A percentile compares a stretch with the other conserved stretches of the same genome.
Conservation (phyloP, 2,329 filamentous ascomycete species). For the Penicillium occitanis region DNA sequence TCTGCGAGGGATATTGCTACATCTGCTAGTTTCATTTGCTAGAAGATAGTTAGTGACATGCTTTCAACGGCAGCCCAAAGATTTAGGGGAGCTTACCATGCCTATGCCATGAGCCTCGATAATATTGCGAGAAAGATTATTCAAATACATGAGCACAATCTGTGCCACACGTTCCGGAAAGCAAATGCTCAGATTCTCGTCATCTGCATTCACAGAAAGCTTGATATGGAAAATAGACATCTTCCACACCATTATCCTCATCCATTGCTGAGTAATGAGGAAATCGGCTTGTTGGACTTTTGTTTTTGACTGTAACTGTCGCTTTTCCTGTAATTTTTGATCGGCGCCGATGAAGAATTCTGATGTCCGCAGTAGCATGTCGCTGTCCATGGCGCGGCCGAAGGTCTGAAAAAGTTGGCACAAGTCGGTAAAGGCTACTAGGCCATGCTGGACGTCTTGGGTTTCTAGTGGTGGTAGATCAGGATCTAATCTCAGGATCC, state of each 20-base stretch:
- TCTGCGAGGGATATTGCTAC: conserved; percentile 21
- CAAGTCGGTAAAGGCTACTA: conserved; percentile 19
- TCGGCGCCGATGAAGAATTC: conserved; percentile 18
- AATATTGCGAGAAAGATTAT: conserved; percentile 20
- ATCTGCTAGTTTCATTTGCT: conserved; percentile 23
- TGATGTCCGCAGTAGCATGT: conserved; percentile 10
- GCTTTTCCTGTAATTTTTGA: conserved; percentile 10
- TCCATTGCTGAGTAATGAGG: conserved; percentile 22
- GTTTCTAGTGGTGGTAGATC: conserved; percentile 18
- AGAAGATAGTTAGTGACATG: neutral
- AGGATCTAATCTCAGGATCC: conserved; percentile 17
- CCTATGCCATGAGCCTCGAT: conserved; percentile 21
- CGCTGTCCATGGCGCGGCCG: conserved; percentile 20
- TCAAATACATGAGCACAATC: conserved; percentile 18
- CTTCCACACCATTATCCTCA: conserved; percentile 21
- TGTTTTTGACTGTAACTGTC: conserved; percentile 18
- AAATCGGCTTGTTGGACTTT: conserved; percentile 20
- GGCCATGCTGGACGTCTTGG: conserved; percentile 14
- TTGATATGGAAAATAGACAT: conserved; percentile 21
- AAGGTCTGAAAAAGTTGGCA: conserved; percentile 21
- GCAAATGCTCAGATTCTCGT: conserved; percentile 19
- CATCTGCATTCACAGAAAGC: conserved; percentile 18
- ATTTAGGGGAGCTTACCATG: conserved; percentile 10
- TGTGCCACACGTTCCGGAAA: conserved; percentile 19
- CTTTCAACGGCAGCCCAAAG: too few species aligned